Conservation (phyloP, 78 protist genomes). For the Dictyostelium capitatum region DNA sequence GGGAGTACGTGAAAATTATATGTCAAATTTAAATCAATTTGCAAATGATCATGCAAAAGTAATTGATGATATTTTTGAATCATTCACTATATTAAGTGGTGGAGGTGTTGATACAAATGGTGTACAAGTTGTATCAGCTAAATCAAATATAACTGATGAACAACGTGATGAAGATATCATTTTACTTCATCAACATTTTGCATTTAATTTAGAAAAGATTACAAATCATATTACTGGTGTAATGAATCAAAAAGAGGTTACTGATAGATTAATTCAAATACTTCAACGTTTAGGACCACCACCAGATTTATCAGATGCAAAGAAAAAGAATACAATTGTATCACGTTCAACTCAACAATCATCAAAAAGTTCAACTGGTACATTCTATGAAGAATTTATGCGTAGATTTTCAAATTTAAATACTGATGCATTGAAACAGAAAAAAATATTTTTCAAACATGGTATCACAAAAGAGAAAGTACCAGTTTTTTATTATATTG, state of each 20-base stretch:
- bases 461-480: slow-evolving; percentile 48
- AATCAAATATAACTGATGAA: slow-evolving; percentile 32
- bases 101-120: not conserved
- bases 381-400: slow-evolving; percentile 78
- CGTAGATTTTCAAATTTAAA: slow-evolving; percentile 24
- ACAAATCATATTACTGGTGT: not conserved
- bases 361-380: not conserved
- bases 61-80: slow-evolving; percentile 53
- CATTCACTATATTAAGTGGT: slow-evolving; percentile 17
- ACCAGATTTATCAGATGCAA: slow-evolving; percentile 40
- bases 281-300: slow-evolving; percentile 81
- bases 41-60: slow-evolving; percentile 40
- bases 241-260: slow-evolving; percentile 38
- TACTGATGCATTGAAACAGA: slow-evolving; percentile 40
- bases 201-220: slow-evolving; percentile 14
- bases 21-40: slow-evolving; percentile 59
- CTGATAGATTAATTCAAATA: slow-evolving; percentile 35
- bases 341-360: slow-evolving; percentile 21
- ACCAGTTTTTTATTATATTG: slow-evolving; percentile 77
- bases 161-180: slow-evolving; percentile 50
- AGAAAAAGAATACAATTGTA: slow-evolving; percentile 3
- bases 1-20: slow-evolving; percentile 75
- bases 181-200: slow-evolving; percentile 32
- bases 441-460: slow-evolving; percentile 54
- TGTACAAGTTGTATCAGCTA: not conserved